Base-by-base conservation (phyloP, 225 moss, liverwort and hornwort species). In the Pseudoscleropodium purum region DNA sequence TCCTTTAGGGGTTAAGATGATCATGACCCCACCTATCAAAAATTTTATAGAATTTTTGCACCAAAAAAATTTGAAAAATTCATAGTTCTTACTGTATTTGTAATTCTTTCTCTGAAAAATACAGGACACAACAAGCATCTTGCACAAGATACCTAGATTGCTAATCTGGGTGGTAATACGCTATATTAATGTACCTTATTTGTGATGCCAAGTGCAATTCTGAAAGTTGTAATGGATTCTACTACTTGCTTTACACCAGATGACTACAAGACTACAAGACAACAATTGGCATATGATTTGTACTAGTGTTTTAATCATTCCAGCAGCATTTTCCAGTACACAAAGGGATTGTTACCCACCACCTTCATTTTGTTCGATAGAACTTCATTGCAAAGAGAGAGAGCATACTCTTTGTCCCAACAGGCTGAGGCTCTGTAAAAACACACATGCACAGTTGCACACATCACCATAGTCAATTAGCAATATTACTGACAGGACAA, bases 21-120 rank as follows among this genome's bases (percentile, higher is more conserved):
- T 41, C 72, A 41, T 15, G 11, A 47, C 6, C 9, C 6, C 10
- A 27, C 13, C 21, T 33, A 13, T 3, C 5, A 1, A 51, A 0
- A 2, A 2, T 51, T 74, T 45, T 34, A 51, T 34, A 34, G 4
- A 52, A 52, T 21, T 13, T 34, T 77, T 77, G 52, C 3, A 23
- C 13, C 34, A 77, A 23, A 52, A 0, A 0, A 23, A 8, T 52
- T 77, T 34, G 8, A 34, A 77, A 61, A 74, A 30, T 74, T 45
- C 18, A 30, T 5, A 77, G 2, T 49, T 75, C 18, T 30, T 74
- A 18, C 4, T 2, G 18, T 47, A 75, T 6, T 47, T 30, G 47
- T 4, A 33, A 33, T 31, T 13, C 12, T 21, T 76, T 51, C 13
- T 34, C 5, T 34, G 0, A 2, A 41, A 45, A 45, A 45, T 73